Evolutionary conservation across 202 grass and related monocot species (phyloP).

Genomic region (Carex arenaria): DNA sequence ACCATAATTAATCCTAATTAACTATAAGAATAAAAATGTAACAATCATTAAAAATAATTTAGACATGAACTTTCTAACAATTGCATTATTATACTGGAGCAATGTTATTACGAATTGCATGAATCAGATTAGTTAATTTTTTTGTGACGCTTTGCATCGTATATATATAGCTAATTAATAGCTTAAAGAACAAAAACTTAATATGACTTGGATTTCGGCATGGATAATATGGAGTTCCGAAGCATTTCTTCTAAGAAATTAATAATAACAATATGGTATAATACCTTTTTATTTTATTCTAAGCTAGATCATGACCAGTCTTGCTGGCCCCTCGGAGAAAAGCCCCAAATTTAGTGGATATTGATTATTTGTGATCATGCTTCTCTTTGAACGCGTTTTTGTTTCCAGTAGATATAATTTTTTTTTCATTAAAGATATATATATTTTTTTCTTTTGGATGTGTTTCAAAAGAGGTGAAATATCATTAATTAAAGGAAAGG

Average conservation of each 20-base stretch:
- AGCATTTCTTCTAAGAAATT: neutral
- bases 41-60: too few species aligned
- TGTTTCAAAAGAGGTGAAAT: too few species aligned
- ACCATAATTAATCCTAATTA: too few species aligned
- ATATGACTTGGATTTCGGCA: neutral
- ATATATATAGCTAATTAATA: neutral
- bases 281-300: neutral
- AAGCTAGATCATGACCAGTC: constrained; percentile 1
- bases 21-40: too few species aligned
- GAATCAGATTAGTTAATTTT: neutral
- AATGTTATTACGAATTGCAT: neutral
- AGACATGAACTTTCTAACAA: too few species aligned
- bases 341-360: constrained; percentile 1
- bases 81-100: too few species aligned
- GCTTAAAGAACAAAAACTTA: neutral
- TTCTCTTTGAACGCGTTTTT: neutral
- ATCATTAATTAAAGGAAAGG: too few species aligned
- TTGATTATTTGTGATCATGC: neutral
- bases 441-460: too few species aligned
- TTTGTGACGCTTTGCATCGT: neutral
- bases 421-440: neutral
- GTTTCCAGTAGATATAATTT: neutral
- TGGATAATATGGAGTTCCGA: neutral
- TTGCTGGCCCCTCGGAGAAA: neutral
- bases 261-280: neutral